These are phyloP conservation scores for Amanita thiersii DNA, from an alignment of 768 basidiomycete genomes.

Conservation along the genomic window DNA sequence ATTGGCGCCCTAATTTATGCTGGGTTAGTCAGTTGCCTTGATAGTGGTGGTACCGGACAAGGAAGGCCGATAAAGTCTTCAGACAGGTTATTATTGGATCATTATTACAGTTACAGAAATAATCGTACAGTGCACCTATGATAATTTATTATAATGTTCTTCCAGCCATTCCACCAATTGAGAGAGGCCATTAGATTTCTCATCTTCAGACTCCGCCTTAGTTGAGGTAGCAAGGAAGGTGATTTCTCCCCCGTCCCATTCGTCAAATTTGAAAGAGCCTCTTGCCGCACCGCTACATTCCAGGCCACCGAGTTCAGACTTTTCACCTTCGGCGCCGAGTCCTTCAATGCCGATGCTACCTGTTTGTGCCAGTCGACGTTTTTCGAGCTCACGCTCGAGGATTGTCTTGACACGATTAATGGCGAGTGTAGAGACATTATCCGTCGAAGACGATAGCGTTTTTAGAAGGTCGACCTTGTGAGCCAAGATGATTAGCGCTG, in stretches of 20 bases:
- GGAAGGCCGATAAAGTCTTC: no score
- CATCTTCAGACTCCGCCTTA: slow-evolving; percentile 26
- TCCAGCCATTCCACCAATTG: slow-evolving; percentile 42
- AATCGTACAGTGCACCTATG: neutral
- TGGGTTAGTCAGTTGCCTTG: no score
- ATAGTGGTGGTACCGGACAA: no score
- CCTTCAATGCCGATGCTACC: slow-evolving; percentile 67
- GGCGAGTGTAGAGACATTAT: slow-evolving; percentile 37
- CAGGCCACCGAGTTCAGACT: slow-evolving; percentile 62
- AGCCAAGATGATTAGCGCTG: slow-evolving; percentile 64
- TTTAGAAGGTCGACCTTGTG: slow-evolving; percentile 74
- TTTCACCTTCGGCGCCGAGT: slow-evolving; percentile 61
- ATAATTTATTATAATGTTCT: slow-evolving; percentile 18
- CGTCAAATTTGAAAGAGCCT: slow-evolving; percentile 59
- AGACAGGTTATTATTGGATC: no score
- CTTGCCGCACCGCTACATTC: slow-evolving; percentile 53
- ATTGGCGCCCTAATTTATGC: no score
- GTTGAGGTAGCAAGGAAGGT: slow-evolving; percentile 53
- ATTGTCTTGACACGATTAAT: slow-evolving; percentile 66
- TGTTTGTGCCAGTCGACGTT: slow-evolving; percentile 54
- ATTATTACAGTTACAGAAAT: no score
- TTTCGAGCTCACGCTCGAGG: slow-evolving; percentile 80
- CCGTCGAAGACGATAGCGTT: slow-evolving; percentile 26
- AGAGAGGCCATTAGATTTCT: slow-evolving; percentile 26
- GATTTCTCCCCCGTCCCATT: slow-evolving; percentile 84